A percentile compares a stretch with the other conserved stretches of the same genome.
Conservation (phyloP, 345 rosid species). For the Brassica napus region DNA sequence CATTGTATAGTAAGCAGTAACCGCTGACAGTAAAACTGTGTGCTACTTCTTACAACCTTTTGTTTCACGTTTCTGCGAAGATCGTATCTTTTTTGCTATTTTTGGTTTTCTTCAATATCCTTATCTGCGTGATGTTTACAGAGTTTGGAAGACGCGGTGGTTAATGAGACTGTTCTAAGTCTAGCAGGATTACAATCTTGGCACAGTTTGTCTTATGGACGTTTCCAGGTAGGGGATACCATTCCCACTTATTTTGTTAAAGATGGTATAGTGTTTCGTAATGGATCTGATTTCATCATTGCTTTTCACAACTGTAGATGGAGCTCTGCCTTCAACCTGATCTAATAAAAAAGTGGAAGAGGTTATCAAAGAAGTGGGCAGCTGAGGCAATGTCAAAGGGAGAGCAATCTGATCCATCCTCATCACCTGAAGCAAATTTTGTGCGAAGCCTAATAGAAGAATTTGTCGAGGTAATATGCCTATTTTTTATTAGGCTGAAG, state of each 20-base stretch:
- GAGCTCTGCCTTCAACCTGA: constrained; percentile 88
- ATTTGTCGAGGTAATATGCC: constrained; percentile 42
- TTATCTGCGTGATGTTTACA: constrained; percentile 40
- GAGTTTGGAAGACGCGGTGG: constrained; percentile 98
- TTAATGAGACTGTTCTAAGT: constrained; percentile 75
- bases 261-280: constrained; percentile 7
- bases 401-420: constrained; percentile 58
- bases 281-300: constrained; percentile 19
- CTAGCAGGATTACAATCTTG: constrained; percentile 84
- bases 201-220: constrained; percentile 93
- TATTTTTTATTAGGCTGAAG: constrained; percentile 15
- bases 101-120: constrained; percentile 19
- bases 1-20: not conserved
- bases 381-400: constrained; percentile 67
- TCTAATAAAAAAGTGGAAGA: constrained; percentile 87
- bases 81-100: not conserved
- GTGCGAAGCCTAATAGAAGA: constrained; percentile 73
- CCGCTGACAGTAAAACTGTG: not conserved
- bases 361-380: constrained; percentile 70
- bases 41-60: constrained; percentile 1
- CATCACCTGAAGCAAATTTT: constrained; percentile 69
- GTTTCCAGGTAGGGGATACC: constrained; percentile 67
- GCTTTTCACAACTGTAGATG: constrained; percentile 56
- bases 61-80: not conserved
- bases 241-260: not conserved